Base-by-base conservation (phyloP, 495 filamentous ascomycete species). In the Xylaria bambusicola region DNA sequence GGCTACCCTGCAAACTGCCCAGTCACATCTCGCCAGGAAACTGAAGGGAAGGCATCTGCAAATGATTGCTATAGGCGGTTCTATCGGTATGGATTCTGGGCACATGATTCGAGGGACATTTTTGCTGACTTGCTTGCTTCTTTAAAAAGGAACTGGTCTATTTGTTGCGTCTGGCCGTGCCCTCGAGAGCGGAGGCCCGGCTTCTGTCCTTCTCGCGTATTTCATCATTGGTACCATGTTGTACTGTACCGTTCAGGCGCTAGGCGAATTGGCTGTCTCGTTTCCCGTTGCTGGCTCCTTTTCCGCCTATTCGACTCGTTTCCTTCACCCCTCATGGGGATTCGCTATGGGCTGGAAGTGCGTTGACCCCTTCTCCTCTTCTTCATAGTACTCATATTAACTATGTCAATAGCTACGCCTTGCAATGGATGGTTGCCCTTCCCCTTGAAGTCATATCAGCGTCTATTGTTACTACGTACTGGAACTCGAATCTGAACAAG, bases 341-440 rank as follows among this genome's bases (percentile, higher is more conserved):
- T 97, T 97, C 66, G 93, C 94, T 45, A 96, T 97, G 91, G 94
- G 94, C 26, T 97, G 93, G 93, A 96, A 97, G 80, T 86, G 64
- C 71, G 80, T 82, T 27, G 29, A 45, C 58, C 46, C 18, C 21
- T 33, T 42, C 27, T 7, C 46, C 52, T 44, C 24, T 9, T 54
- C 61, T 54, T 18, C 2, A 12, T 4, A 24, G 20, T 52, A 35
- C 0, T n/a, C 9, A 1, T 52, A 45, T 50, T 60, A n/a, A 56
- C 52, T 10, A 6, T 44, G 52, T 23, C 35, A 20, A 27, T 65
- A 89, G 86, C 61, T 98, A 98, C 71, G 92, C 90, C 3, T 66
- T 98, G 66, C 92, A 97, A 78, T 97, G 94, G 94, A 83, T 98
- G 0, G 79, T 92, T 33, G 86, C 92, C 1, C 74, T 98, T 12